phyloP scores from a whole-genome alignment of 1,284 basidiomycete species.

The Heterobasidion irregulare region DNA sequence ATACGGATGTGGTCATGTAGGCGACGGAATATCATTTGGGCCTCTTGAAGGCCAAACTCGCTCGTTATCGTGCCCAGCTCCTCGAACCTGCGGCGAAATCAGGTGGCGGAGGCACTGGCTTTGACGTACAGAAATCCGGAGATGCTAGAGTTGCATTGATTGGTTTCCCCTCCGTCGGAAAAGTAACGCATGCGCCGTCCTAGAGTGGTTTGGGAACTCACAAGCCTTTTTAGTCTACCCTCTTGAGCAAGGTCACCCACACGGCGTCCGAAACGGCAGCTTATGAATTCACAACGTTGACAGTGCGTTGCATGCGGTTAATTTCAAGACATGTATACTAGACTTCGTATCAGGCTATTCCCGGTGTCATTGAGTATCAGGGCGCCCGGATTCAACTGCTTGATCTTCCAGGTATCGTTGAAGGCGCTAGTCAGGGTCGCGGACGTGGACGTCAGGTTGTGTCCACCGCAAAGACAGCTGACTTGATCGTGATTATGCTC shows the following conservation, averaged over 20 bases:
- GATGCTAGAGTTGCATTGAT: constrained; percentile 92
- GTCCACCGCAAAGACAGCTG: constrained; percentile 91
- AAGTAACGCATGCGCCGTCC: constrained; percentile 33
- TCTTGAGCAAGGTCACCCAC: constrained; percentile 88
- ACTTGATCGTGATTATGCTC: constrained; percentile 91
- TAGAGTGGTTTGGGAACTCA: neutral
- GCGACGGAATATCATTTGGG: constrained; percentile 89
- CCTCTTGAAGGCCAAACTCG: constrained; percentile 85
- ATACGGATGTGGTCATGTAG: constrained; percentile 31
- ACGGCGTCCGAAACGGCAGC: constrained; percentile 86
- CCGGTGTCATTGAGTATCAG: constrained; percentile 90
- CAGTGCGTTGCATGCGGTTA: constrained; percentile 35
- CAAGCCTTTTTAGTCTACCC: constrained; percentile 58
- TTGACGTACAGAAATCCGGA: constrained; percentile 92
- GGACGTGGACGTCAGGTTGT: constrained; percentile 96
- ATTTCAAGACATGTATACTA: constrained; percentile 1
- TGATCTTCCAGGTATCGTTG: constrained; percentile 96
- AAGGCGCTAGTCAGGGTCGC: constrained; percentile 90
- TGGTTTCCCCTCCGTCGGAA: constrained; percentile 92
- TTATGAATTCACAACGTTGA: constrained; percentile 94
- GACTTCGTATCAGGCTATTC: constrained; percentile 60
- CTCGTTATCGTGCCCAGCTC: constrained; percentile 85
- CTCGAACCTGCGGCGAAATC: constrained; percentile 82
- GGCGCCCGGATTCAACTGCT: constrained; percentile 91
- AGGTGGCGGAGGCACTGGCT: constrained; percentile 78